phyloP scores from a whole-genome alignment of 2,329 filamentous ascomycete species.

The Ilyonectria sp. region DNA sequence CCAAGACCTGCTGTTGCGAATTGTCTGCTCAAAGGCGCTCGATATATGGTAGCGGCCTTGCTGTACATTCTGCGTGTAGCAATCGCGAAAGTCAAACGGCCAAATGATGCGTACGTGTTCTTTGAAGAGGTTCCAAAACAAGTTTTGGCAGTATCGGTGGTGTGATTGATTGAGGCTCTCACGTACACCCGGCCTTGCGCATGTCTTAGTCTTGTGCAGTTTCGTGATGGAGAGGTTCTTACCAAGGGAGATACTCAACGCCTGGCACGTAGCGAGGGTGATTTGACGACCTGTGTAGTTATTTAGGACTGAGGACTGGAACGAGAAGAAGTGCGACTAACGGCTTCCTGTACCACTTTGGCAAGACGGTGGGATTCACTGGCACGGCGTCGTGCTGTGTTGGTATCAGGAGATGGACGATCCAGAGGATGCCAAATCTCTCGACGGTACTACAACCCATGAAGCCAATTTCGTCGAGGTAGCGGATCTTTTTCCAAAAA shows the following conservation, averaged over 20 bases:
- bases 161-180: background rate
- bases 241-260: constrained; percentile 11
- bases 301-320: background rate
- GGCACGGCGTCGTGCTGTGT: background rate
- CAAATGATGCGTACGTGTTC: constrained; percentile 5
- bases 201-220: background rate
- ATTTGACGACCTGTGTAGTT: background rate
- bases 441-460: background rate
- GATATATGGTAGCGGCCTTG: constrained; percentile 7
- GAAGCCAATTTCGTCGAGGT: background rate
- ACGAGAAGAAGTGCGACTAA: background rate
- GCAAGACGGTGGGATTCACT: background rate
- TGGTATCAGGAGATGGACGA: constrained; percentile 1
- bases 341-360: background rate
- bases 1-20: constrained; percentile 1
- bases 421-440: background rate
- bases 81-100: constrained; percentile 10
- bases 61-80: background rate
- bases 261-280: background rate
- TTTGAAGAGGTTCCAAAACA: constrained; percentile 12
- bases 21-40: background rate
- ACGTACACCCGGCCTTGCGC: background rate
- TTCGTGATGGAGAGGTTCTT: background rate
- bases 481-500: background rate
- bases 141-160: constrained; percentile 9